Evolutionary conservation across 352 stramenopile genomes (phyloP), one percentile per base, ranked within the genome.

Genomic region (Phytophthora crassamura): DNA sequence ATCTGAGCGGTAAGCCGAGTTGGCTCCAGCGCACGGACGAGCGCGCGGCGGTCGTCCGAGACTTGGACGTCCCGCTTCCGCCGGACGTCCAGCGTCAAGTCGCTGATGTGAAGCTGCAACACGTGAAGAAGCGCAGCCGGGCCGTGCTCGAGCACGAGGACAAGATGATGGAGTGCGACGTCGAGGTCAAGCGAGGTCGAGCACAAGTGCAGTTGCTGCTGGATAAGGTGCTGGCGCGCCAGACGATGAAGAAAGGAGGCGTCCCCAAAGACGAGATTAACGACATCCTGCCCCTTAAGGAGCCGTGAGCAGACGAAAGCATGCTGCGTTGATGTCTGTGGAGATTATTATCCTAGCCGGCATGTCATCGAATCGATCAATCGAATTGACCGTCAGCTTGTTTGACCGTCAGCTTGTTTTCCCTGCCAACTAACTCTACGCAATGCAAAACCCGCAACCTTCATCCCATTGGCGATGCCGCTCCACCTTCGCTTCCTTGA

Each of bases 61-160:
- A 63, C 12, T 10, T 33, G 11, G 33, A 32, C 7, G 30, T 36
- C 32, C 42, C 45, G 4, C 22, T 64, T 9, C 25, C 36, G 4
- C 20, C 56, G 28, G 56, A 50, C 8, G 9, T 50, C 30, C 45
- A 57, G 45, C 45, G 30, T 14, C 16, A 58, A 14, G 16, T 64
- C 14, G 25, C 49, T 8, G 35, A 51, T 11, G 22, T 64, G n/a
- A 50, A 57, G 28, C 28, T 64, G 25, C 25, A 64, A 15, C 46
- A 64, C 16, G 25, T 39, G 6, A 57, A 64, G 30, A 58, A 64
- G 30, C 28, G 43, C n/a, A 64, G 57, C 14, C 6, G 58, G 39
- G 57, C 28, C 3, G 45, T 64, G 16, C 45, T 64, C 7, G 33
- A 50, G 28, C 42, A 32, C 16, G 56, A 64, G 35, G 20, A 45